phyloP scores from a whole-genome alignment of 2,329 filamentous ascomycete genomes.

The Tolypocladium tropicale region DNA sequence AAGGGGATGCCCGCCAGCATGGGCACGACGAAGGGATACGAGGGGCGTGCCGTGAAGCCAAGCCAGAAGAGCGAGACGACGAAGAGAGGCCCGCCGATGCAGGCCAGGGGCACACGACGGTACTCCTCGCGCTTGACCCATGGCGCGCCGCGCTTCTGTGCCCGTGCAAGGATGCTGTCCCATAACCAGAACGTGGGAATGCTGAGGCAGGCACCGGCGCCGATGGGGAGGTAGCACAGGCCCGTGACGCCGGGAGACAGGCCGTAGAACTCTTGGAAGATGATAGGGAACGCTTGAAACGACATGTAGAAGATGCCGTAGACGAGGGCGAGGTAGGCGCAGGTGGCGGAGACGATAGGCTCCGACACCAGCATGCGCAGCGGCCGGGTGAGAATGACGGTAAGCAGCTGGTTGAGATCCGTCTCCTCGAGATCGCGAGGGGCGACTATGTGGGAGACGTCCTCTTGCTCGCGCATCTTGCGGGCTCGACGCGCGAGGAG shows the following conservation, averaged over 20 bases:
- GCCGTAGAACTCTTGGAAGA: constrained; percentile 54
- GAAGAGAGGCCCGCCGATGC: constrained; percentile 56
- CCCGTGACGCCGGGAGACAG: constrained; percentile 56
- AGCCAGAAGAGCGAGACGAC: constrained; percentile 49
- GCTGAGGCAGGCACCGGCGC: constrained; percentile 48
- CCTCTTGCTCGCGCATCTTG: constrained; percentile 44
- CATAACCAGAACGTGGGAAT: constrained; percentile 54
- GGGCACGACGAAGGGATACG: constrained; percentile 42
- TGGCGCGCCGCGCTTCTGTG: constrained; percentile 33
- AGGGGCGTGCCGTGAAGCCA: constrained; percentile 42
- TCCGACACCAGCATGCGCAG: constrained; percentile 64
- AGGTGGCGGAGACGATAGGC: constrained; percentile 61
- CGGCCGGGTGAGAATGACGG: constrained; percentile 60
- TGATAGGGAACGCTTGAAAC: constrained; percentile 64
- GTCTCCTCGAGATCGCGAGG: constrained; percentile 53
- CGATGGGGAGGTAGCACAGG: constrained; percentile 59
- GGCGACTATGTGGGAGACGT: constrained; percentile 40
- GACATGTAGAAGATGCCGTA: constrained; percentile 62
- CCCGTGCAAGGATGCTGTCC: constrained; percentile 48
- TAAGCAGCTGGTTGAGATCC: constrained; percentile 47
- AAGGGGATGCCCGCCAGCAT: constrained; percentile 52
- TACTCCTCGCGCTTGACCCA: constrained; percentile 58
- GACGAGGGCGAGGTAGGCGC: constrained; percentile 59
- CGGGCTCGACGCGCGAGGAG: constrained; percentile 47
- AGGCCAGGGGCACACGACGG: constrained; percentile 61